Evolutionary conservation across 176 grass and related monocot species (phyloP).

Genomic region (Oropetium thomaeum): DNA sequence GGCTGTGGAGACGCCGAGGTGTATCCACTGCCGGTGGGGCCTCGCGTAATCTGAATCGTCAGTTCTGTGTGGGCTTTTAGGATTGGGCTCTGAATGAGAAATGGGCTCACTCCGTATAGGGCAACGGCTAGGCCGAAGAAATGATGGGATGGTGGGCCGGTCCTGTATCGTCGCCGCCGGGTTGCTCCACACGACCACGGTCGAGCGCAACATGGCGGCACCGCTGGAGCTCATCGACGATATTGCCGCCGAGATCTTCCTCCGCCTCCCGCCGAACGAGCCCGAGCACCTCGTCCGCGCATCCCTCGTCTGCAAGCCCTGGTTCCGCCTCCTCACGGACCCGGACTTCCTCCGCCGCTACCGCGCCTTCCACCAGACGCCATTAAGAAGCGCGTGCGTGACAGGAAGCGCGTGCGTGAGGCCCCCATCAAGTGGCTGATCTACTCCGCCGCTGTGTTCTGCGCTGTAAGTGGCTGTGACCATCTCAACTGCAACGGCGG

Average conservation of each 20-base stretch:
- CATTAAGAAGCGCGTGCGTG: no score
- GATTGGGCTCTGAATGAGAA: background rate
- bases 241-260: background rate
- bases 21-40: constrained; percentile 36
- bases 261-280: background rate
- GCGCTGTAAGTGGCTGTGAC: no score
- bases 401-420: no score
- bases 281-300: background rate
- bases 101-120: background rate
- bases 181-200: no score
- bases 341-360: background rate
- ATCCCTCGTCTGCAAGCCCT: background rate
- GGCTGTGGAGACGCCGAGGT: constrained; percentile 36
- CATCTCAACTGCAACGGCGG: no score
- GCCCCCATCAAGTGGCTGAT: no score
- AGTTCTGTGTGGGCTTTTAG: background rate
- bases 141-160: background rate
- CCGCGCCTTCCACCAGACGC: background rate
- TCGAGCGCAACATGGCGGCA: background rate
- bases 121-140: background rate
- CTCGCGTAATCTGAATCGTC: background rate
- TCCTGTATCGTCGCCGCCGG: background rate
- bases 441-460: no score
- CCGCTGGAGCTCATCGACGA: background rate
- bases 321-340: background rate